A percentile compares a stretch with the other conserved stretches of the same genome.
Evolutionary conservation across 2,329 filamentous ascomycete genomes (phyloP).

Genomic region (Pezizomycotina sp.): DNA sequence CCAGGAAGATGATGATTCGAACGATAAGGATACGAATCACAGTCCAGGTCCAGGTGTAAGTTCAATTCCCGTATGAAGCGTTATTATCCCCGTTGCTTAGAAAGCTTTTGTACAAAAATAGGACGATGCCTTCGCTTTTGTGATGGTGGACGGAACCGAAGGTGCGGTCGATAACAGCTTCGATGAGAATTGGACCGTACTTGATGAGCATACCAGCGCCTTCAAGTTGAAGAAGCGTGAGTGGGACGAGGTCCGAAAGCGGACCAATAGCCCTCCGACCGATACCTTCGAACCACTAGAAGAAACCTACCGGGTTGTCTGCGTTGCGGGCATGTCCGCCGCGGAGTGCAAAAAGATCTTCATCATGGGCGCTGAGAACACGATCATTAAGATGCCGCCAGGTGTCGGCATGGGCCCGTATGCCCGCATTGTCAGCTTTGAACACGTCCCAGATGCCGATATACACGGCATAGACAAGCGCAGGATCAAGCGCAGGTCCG

Average conservation of each 20-base stretch:
- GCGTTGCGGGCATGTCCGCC: conserved; percentile 3
- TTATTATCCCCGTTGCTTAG: too few relatives aligned
- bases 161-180: conserved; percentile 6
- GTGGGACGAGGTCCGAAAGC: conserved; percentile 4
- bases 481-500: conserved; percentile 1
- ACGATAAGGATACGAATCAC: too few relatives aligned
- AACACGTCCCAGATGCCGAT: conserved; percentile 4
- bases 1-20: conserved; percentile 1
- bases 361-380: conserved; percentile 7
- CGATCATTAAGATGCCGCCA: conserved; percentile 3
- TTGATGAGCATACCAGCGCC: conserved; percentile 1
- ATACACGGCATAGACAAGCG: conserved; percentile 2
- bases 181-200: background rate
- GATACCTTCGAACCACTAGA: conserved; percentile 3
- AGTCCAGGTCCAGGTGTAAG: too few relatives aligned
- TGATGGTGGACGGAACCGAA: conserved; percentile 7
- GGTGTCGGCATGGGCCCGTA: conserved; percentile 4
- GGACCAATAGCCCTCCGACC: conserved; percentile 3
- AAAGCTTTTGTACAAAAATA: too few relatives aligned
- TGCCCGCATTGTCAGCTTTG: conserved; percentile 3
- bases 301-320: conserved; percentile 5
- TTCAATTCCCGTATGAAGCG: too few relatives aligned
- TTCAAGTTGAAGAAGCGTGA: conserved; percentile 6
- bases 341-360: conserved; percentile 6
- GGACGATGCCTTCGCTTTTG: conserved; percentile 6